Evolutionary conservation across 176 grass and related monocot genomes (phyloP).

Genomic region (Aegilops umbellulata): DNA sequence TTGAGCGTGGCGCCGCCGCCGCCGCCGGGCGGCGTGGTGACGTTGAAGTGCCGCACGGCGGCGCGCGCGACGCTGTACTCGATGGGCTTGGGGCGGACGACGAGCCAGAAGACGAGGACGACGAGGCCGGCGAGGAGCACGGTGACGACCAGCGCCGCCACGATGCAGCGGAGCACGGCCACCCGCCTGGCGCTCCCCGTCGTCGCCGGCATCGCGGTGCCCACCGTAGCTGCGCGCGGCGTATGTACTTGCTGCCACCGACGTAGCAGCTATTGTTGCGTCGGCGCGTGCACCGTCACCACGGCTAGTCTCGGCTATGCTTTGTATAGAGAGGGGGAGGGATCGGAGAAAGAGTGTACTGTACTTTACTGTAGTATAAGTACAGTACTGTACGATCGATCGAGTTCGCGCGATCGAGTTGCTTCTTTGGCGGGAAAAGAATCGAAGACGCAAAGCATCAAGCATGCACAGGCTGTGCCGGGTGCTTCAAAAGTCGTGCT

Average conservation of each 20-base stretch:
- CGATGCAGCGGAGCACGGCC: slow-evolving; percentile 47
- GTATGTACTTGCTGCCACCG: background rate
- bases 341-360: background rate
- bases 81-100: slow-evolving; percentile 64
- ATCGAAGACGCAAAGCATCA: slow-evolving; percentile 28
- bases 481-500: slow-evolving; percentile 31
- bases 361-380: background rate
- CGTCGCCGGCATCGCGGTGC: background rate
- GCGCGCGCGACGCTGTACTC: slow-evolving; percentile 56
- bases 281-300: background rate
- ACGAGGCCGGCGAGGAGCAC: slow-evolving; percentile 46
- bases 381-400: background rate
- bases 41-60: slow-evolving; percentile 51
- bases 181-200: background rate
- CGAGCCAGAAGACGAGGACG: slow-evolving; percentile 74
- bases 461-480: background rate
- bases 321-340: slow-evolving; percentile 26
- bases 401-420: background rate
- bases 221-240: slow-evolving; percentile 15
- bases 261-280: background rate
- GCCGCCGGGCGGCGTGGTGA: slow-evolving; percentile 14
- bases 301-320: background rate
- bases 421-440: slow-evolving; percentile 53
- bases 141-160: slow-evolving; percentile 28
- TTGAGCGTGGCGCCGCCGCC: slow-evolving; percentile 31